These are phyloP conservation scores for Euryodendron excelsum DNA, from an alignment of 148 eudicot species.

Conservation along the genomic window DNA sequence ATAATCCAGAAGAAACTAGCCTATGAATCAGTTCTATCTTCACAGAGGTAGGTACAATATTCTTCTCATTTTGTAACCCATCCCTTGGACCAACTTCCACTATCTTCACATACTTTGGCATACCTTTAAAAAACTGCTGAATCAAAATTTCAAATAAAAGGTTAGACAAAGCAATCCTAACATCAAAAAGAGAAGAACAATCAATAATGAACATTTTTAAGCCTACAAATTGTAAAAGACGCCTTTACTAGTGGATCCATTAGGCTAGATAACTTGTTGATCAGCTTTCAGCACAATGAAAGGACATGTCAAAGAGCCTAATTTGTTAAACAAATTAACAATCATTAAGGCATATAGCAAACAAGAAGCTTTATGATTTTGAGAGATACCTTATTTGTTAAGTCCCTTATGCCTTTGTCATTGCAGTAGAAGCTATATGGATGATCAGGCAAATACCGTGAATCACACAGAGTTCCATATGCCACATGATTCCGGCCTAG, in stretches of 20 bases:
- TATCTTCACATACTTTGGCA: constrained; percentile 78
- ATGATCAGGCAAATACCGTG: constrained; percentile 29
- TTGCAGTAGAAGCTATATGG: constrained; percentile 31
- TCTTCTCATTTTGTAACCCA: constrained; percentile 91
- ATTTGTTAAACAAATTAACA: neutral
- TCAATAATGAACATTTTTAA: neutral
- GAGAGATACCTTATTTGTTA: constrained; percentile 51
- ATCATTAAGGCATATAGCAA: neutral
- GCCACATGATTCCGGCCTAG: constrained; percentile 45
- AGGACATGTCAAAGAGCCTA: neutral
- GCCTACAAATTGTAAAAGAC: neutral
- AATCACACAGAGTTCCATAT: constrained; percentile 33
- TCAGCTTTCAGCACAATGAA: constrained; percentile 3
- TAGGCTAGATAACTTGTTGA: neutral
- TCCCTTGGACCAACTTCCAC: constrained; percentile 99
- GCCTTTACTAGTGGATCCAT: neutral
- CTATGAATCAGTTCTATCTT: constrained; percentile 81
- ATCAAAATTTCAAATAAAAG: constrained; percentile 29
- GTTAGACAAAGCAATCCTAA: constrained; percentile 8
- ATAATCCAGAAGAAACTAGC: constrained; percentile 80
- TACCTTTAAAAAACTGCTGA: constrained; percentile 56
- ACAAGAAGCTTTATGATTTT: neutral
- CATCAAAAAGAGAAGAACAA: neutral
- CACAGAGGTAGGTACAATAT: constrained; percentile 73
- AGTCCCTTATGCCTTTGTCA: constrained; percentile 34